Conservation (phyloP, 1,284 basidiomycete species). For the Naganishia sp. region DNA sequence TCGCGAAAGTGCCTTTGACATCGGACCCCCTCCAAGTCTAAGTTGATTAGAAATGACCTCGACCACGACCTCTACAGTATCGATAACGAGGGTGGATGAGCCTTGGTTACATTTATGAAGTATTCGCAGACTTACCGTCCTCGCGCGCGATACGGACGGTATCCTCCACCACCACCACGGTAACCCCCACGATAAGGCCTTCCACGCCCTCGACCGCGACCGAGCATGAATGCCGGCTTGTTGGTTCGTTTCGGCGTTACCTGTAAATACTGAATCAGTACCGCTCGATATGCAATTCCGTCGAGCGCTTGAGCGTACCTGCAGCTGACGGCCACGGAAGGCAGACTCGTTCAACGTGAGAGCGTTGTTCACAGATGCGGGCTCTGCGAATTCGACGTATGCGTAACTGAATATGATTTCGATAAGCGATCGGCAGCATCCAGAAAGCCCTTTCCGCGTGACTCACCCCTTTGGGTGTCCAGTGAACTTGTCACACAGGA, state of each 20-base stretch:
- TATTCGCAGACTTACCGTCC: conserved; percentile 51
- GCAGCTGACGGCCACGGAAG: conserved; percentile 89
- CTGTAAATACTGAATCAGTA: conserved; percentile 53
- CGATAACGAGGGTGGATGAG: neutral
- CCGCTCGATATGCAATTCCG: conserved; percentile 5
- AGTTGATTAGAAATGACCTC: conserved; percentile 16
- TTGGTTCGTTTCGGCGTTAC: conserved; percentile 92
- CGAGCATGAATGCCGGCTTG: conserved; percentile 73
- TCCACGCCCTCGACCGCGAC: conserved; percentile 69
- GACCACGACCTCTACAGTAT: conserved; percentile 20
- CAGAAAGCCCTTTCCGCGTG: conserved; percentile 7
- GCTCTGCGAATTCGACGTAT: conserved; percentile 97
- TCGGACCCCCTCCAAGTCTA: neutral
- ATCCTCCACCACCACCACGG: conserved; percentile 61
- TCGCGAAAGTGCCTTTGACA: too few relatives aligned
- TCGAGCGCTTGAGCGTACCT: conserved; percentile 60
- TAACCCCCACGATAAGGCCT: conserved; percentile 61
- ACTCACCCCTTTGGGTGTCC: conserved; percentile 97
- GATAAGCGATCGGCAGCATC: conserved; percentile 7
- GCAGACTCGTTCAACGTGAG: conserved; percentile 93
- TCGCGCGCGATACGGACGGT: conserved; percentile 72
- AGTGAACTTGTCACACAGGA: conserved; percentile 99
- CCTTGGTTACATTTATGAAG: neutral
- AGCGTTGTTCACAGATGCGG: conserved; percentile 89
- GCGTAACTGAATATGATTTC: conserved; percentile 69